Evolutionary conservation across 2,329 filamentous ascomycete genomes (phyloP), one percentile per base, ranked within the genome.

Genomic region (Clarireedia paspali): DNA sequence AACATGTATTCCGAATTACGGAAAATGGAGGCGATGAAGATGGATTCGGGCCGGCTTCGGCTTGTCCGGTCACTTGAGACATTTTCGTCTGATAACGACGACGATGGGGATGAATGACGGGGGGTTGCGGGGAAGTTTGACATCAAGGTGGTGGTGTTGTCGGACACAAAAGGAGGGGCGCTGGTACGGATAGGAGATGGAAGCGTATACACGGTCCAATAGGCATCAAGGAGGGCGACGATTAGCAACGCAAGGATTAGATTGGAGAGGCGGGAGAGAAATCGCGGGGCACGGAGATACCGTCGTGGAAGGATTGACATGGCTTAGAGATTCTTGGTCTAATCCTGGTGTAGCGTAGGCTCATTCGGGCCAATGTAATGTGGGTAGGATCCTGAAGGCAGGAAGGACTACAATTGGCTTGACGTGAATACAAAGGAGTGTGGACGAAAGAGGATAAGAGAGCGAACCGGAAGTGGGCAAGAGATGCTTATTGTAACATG

Each of bases 1-100:
- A 89, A 74, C 24, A 88, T 72, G 1, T 68, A 66, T 57, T 79
- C 85, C 60, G 81, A 81, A 64, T 87, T 88, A 77, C 84, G 88
- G 65, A 87, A 84, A 66, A 85, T 81, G 59, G 80, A 81, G 4
- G 84, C 81, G 58, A 90, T 87, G 71, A 82, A 89, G 59, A 89
- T 77, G 44, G 59, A 60, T 30, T 64, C 46, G 15, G 59, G 27
- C 15, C 9, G 26, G 10, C 4, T n/a, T 38, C 30, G 6, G 40
- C 14, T 24, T 6, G 5, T 30, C 27, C 27, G 27, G n/a, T n/a
- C 27, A 17, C n/a, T 26, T 38, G 7, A 10, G 20, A 26, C 17
- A 47, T 47, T 34, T 17, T 20, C 6, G 10, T n/a, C 46, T 20
- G 20, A 20, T 17, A 7, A 47, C 20, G 50, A 47, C 10, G 27